Percentiles rank a stretch among this genome's conserved stretches.
Evolutionary conservation across 331 rosid genomes (phyloP).

Genomic region (Quercus tomentella): DNA sequence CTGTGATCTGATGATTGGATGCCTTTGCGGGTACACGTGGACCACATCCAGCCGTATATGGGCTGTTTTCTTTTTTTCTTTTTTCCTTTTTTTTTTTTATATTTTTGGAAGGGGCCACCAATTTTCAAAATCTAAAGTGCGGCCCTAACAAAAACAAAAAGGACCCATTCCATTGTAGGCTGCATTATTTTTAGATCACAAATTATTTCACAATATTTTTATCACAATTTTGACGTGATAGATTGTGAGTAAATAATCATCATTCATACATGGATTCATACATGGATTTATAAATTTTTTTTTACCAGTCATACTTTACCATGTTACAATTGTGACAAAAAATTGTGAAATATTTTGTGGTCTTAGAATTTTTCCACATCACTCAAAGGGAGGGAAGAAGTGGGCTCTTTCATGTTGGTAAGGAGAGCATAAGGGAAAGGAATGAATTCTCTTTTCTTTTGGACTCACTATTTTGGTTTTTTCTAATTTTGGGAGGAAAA

Average conservation of each 20-base stretch:
- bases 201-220: too few relatives aligned
- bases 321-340: fast-evolving
- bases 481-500: too few relatives aligned
- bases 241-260: fast-evolving
- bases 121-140: not conserved
- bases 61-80: slow-evolving; percentile 8
- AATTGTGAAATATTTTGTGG: too few relatives aligned
- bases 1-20: slow-evolving; percentile 26
- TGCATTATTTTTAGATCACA: fast-evolving
- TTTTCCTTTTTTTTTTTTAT: not conserved
- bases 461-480: too few relatives aligned
- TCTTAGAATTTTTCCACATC: too few relatives aligned
- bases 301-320: fast-evolving
- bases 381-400: too few relatives aligned
- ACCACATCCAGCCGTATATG: slow-evolving; percentile 31
- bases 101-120: not conserved
- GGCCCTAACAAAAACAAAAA: not conserved
- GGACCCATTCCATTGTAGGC: too few relatives aligned
- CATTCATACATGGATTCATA: too few relatives aligned
- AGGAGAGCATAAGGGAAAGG: too few relatives aligned
- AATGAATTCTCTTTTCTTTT: too few relatives aligned
- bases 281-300: too few relatives aligned
- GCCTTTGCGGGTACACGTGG: slow-evolving; percentile 27
- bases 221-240: fast-evolving
- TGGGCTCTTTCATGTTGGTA: too few relatives aligned